Base-by-base conservation (phyloP, 768 basidiomycete species). In the Tulasnella calospora region DNA sequence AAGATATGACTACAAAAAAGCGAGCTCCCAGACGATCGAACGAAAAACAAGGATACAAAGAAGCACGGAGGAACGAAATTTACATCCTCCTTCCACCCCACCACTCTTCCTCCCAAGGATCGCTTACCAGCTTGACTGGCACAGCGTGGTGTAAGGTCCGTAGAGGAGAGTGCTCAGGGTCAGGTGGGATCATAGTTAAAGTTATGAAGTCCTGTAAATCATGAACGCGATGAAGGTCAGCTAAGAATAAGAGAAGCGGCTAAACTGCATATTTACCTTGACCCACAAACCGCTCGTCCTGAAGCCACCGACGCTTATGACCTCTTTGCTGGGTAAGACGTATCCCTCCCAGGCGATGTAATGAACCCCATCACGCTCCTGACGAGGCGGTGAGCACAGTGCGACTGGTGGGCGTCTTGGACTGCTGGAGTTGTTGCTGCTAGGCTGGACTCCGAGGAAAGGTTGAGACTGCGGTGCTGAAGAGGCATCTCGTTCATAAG, bases 41-140 rank as follows among this genome's bases (percentile, higher is more conserved):
- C 47, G 33, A 35, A 15, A 17, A 12, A n/a, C n/a, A 15, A 13
- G 13, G 44, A 44, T 44, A 15, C 44, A 44, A 35, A 67, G 61
- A 19, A 17, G 27, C 15, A 67, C 30, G 1, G 13, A 67, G 10
- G 61, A 33, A 67, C 61, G 44, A 44, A 44, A 44, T n/a, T 77
- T 33, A 77, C 55, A 33, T 41, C 47, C 78, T 76, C 47, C 78
- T 36, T 33, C 51, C 78, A 35, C 30, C 78, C 78, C 71, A 79
- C 78, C 78, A 73, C 51, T 79, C 79, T 69, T 78, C 79, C 47
- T 78, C 79, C 79, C 79, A 79, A 21, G 79, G 57, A 41, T 79
- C 79, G 35, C 78, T 79, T 17, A 79, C 79, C 35, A 79, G 13
- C 30, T 78, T 44, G 10, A 79, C 57, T 12, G 79, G 79, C 27